These are phyloP conservation scores for Silene latifolia DNA, from an alignment of 148 eudicot genomes.

Conservation along the genomic window DNA sequence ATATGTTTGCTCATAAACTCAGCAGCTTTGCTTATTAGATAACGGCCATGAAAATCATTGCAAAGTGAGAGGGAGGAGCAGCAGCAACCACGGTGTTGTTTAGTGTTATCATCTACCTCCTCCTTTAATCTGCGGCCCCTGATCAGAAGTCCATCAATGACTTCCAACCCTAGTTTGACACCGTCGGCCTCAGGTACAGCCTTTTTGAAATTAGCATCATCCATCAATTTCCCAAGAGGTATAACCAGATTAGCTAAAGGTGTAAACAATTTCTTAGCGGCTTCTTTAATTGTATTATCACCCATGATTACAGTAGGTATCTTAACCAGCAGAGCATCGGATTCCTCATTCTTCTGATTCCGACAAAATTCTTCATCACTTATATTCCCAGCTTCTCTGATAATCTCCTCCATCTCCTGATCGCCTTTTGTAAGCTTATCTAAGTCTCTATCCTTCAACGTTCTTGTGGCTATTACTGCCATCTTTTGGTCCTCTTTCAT, in stretches of 20 bases:
- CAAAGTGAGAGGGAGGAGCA: background rate
- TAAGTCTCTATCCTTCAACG: background rate
- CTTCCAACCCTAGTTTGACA: background rate
- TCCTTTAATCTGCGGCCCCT: background rate
- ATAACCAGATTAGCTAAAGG: background rate
- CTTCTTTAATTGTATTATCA: background rate
- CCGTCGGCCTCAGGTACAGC: background rate
- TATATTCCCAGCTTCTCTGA: background rate
- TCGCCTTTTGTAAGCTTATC: background rate
- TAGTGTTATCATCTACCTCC: background rate
- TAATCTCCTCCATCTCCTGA: background rate
- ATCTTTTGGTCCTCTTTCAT: background rate
- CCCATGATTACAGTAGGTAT: background rate
- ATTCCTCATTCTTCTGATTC: background rate
- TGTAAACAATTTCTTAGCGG: background rate
- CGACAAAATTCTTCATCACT: background rate
- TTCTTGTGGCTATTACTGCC: background rate
- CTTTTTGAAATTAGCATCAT: background rate
- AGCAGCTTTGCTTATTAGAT: background rate
- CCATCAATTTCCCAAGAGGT: background rate
- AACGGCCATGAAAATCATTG: background rate
- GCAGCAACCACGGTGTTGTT: background rate
- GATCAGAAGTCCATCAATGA: background rate
- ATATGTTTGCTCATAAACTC: background rate
- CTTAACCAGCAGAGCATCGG: background rate